Evolutionary conservation across 768 basidiomycete species (phyloP).

Genomic region (Phylloporus sp.): DNA sequence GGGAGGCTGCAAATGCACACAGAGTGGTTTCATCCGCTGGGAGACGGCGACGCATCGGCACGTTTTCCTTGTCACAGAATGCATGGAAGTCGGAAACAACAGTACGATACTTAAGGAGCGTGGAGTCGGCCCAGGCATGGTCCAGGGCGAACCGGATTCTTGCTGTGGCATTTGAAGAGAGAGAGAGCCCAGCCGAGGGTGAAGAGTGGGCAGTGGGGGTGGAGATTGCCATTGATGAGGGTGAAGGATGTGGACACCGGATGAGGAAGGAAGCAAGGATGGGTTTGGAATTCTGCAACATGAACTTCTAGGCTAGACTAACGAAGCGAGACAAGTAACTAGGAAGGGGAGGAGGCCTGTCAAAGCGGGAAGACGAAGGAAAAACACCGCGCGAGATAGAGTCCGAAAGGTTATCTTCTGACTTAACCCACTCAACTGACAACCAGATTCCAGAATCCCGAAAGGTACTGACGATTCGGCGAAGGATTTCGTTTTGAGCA

Average conservation of each 20-base stretch:
- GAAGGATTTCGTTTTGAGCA: conserved; percentile 1
- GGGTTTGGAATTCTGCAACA: background rate
- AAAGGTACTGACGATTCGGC: background rate
- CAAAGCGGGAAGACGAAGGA: conserved; percentile 8
- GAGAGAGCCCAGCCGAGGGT: too few species aligned
- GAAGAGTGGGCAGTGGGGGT: conserved; percentile 1
- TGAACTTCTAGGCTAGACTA: background rate
- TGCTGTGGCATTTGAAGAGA: background rate
- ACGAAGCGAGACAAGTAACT: background rate
- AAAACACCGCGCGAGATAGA: conserved; percentile 35
- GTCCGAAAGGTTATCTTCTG: conserved; percentile 35
- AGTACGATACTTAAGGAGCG: background rate
- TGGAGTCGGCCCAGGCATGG: background rate
- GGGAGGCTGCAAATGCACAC: conserved; percentile 25
- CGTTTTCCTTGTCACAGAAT: conserved; percentile 20
- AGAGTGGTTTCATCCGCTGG: conserved; percentile 28
- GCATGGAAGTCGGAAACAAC: conserved; percentile 4
- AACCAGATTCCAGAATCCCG: conserved; percentile 1
- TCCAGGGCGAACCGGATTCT: background rate
- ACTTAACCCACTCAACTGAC: conserved; percentile 1
- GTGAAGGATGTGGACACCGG: background rate
- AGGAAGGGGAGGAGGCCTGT: conserved; percentile 1
- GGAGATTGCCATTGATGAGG: conserved; percentile 1
- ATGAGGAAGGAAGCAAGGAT: background rate
- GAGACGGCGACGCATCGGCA: conserved; percentile 11